Percentiles rank a stretch among this genome's conserved stretches.
These are phyloP conservation scores for Sherardia arvensis DNA, from an alignment of 257 asterid species.

Conservation along the genomic window DNA sequence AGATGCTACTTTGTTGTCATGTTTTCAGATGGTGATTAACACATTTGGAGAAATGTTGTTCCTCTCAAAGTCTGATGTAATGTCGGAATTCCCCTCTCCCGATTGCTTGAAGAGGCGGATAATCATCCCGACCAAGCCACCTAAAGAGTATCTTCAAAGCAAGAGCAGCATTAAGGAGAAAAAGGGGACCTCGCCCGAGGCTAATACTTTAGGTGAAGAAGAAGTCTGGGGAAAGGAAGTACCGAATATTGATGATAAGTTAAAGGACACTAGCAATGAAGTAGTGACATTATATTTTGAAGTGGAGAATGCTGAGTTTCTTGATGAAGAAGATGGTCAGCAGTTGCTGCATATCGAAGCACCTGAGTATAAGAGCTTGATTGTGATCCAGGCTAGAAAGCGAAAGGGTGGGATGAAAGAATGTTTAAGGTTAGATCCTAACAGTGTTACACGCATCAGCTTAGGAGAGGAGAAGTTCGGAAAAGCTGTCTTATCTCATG, in stretches of 20 bases:
- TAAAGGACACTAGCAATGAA: too few relatives aligned
- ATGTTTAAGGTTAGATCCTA: slow-evolving; percentile 40
- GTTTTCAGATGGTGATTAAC: slow-evolving; percentile 52
- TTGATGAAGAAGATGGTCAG: slow-evolving; percentile 31
- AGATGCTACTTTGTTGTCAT: neutral
- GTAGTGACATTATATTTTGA: too few relatives aligned
- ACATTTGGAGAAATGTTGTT: slow-evolving; percentile 42
- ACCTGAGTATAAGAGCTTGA: slow-evolving; percentile 51
- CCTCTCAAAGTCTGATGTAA: slow-evolving; percentile 28
- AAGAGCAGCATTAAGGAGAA: slow-evolving; percentile 26
- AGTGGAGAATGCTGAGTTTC: slow-evolving; percentile 18
- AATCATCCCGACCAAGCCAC: slow-evolving; percentile 69
- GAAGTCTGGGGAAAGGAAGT: slow-evolving; percentile 51
- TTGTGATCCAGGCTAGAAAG: slow-evolving; percentile 53
- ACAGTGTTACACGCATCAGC: slow-evolving; percentile 60
- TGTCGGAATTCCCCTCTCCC: slow-evolving; percentile 61
- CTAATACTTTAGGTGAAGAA: slow-evolving; percentile 34
- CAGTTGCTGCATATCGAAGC: slow-evolving; percentile 23
- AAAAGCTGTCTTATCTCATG: slow-evolving; percentile 52
- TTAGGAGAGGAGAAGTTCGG: slow-evolving; percentile 73
- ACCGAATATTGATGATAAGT: slow-evolving; percentile 16
- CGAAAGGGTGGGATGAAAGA: slow-evolving; percentile 50
- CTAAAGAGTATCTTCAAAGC: slow-evolving; percentile 50
- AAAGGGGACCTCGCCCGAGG: slow-evolving; percentile 20
- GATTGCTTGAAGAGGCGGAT: slow-evolving; percentile 42